Base-by-base conservation (phyloP, 208 protist species). In the Acanthamoeba healyi region DNA sequence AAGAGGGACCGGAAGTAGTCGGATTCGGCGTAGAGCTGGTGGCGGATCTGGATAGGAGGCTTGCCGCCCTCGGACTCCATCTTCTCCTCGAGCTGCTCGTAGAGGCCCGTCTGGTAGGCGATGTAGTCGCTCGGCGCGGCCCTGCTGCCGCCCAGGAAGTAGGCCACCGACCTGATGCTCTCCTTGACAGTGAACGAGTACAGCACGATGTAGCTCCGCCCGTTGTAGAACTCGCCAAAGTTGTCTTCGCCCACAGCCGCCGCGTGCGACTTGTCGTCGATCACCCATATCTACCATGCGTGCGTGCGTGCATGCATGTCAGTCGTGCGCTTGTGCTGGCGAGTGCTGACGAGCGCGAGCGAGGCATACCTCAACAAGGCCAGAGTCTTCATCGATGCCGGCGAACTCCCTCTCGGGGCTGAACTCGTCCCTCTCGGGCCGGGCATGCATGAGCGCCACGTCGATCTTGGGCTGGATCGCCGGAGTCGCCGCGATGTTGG, bases 131-230 rank as follows among this genome's bases (percentile, higher is more conserved):
- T 54, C 12, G 87, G 61, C n/a, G 87, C 15, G 42, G 87, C 54
- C 58, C 40, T 67, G 42, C 49, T 44, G 32, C 95, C 95, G n/a
- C 58, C 88, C 92, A 94, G 95, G 82, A 94, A 95, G 92, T 95
- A 96, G 49, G 95, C 26, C 44, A 95, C 38, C 14, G 34, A 40
- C 22, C 24, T 89, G 34, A 88, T 22, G n/a, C 67, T 19, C 29
- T 61, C 63, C 40, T 81, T 54, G 34, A 46, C 4, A 7, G 40
- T 40, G 92, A 88, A 96, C 29, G 92, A 72, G 94, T 94, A 95
- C 22, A 90, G 34, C 32, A 96, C 74, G 51, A 95, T 92, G 88
- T 96, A 96, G 87, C 87, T 92, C 42, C 87, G 32, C 26, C 87
- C 87, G 40, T 67, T 77, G 87, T 61, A 92, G 63, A 92, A 92